Base-by-base conservation (phyloP, 306 rosid species). In the Sophora flavescens region DNA sequence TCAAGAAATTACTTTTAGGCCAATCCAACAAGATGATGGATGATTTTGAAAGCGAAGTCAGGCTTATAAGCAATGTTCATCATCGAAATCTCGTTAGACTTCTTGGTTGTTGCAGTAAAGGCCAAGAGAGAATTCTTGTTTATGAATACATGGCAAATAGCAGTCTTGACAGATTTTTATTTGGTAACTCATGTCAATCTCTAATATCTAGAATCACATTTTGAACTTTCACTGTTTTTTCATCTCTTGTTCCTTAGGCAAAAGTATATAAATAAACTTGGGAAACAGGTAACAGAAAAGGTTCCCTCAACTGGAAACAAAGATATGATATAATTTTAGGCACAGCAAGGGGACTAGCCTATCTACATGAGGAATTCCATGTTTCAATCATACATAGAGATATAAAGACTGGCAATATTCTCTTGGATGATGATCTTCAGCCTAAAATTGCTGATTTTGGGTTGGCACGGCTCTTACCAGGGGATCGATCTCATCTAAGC, bases 361-460 rank as follows among this genome's bases (percentile, higher is more conserved):
- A 90, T 65, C 77, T 91, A 8, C 96, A 91, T 8, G 93, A 91
- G 63, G 96, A 88, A 45, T 88, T 86, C 60, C 87, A 88, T 12
- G 84, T 87, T 7, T 80, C 91, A n/a, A 87, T 91, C 57, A 88
- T 90, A 28, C 96, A 90, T 63, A 87, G 96, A 84, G 96, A 90
- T 78, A 88, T 90, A 48, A 90, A 90, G 71, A 80, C 86, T 1
- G 75, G 78, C 77, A 90, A 90, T 77, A 90, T 90, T 41, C 96
- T 90, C 17, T 60, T 90, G 30, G 93, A 87, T 66, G 87, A 82
- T 69, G 83, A 79, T 72, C 78, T 90, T 70, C 87, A 67, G 2
- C 83, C 96, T 36, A 87, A 69, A 78, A 88, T 90, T 75, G 91
- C 96, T 41, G 93, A 90, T 72, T 90, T 88, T 73, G 96, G 96